A percentile compares a stretch with the other conserved stretches of the same genome.
These are phyloP conservation scores for Marasmius oreades DNA, from an alignment of 1,284 basidiomycete genomes.

Conservation along the genomic window DNA sequence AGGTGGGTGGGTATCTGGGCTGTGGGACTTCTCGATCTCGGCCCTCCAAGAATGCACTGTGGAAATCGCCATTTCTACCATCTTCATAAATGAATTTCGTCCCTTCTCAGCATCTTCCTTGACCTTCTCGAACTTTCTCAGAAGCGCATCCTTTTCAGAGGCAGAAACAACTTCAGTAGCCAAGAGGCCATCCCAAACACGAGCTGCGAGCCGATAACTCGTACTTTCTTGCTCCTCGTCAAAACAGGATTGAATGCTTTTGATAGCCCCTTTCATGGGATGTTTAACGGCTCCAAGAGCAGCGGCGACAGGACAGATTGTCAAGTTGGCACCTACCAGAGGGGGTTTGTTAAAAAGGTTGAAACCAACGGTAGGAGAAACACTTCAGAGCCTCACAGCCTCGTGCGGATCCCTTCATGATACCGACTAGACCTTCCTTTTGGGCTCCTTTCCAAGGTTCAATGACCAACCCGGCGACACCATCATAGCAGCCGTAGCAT, in stretches of 20 bases:
- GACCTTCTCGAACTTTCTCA: not conserved
- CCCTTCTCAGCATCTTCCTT: not conserved
- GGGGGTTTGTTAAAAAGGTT: not conserved
- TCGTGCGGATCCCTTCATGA: slow-evolving; percentile 44
- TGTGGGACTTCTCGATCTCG: too few relatives aligned
- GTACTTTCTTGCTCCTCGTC: slow-evolving; percentile 18
- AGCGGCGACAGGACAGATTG: slow-evolving; percentile 42
- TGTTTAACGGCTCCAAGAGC: slow-evolving; percentile 39
- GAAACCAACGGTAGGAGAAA: not conserved
- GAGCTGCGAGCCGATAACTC: slow-evolving; percentile 23
- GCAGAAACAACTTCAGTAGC: slow-evolving; percentile 11
- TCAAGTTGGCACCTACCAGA: slow-evolving; percentile 38
- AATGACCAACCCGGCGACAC: slow-evolving; percentile 49
- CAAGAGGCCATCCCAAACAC: not conserved
- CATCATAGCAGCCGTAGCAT: slow-evolving; percentile 46
- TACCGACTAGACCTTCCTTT: slow-evolving; percentile 45
- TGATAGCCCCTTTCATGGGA: slow-evolving; percentile 40
- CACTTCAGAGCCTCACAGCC: slow-evolving; percentile 33
- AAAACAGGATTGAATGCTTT: slow-evolving; percentile 29
- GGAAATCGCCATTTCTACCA: not conserved
- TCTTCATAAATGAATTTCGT: not conserved
- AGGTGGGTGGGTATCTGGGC: too few relatives aligned
- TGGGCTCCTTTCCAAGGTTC: slow-evolving; percentile 46
- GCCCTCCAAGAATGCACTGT: too few relatives aligned
- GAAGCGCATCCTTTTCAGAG: not conserved